Evolutionary conservation across 345 rosid genomes (phyloP).

Genomic region (Anacardium occidentale): DNA sequence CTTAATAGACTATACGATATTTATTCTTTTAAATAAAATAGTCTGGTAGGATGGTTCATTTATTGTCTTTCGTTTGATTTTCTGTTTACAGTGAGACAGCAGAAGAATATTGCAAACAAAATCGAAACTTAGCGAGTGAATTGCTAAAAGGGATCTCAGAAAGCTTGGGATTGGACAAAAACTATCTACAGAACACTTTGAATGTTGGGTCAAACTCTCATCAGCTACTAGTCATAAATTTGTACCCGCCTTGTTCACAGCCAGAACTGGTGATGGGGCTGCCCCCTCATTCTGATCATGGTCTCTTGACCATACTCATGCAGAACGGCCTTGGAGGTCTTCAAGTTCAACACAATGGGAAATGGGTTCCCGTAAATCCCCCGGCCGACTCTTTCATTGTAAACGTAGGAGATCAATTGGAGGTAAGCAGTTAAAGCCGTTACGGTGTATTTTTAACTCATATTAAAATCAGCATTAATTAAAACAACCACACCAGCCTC

Average conservation of each 20-base stretch:
- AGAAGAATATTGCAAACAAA: conserved; percentile 28
- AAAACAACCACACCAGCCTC: too few relatives aligned
- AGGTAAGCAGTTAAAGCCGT: conserved; percentile 20
- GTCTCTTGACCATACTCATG: conserved; percentile 35
- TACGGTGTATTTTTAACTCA: too few relatives aligned
- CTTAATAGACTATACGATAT: too few relatives aligned
- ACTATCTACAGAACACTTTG: conserved; percentile 24
- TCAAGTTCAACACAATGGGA: conserved; percentile 28
- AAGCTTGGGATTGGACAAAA: conserved; percentile 35
- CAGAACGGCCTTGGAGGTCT: conserved; percentile 28
- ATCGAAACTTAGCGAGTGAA: conserved; percentile 29
- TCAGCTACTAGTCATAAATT: conserved; percentile 31
- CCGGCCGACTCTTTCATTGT: conserved; percentile 29
- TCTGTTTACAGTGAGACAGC: conserved; percentile 18
- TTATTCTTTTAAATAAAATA: too few relatives aligned
- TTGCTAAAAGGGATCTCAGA: conserved; percentile 31
- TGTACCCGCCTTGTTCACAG: conserved; percentile 45
- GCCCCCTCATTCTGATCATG: conserved; percentile 42
- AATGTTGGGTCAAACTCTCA: conserved; percentile 20
- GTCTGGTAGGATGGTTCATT: neutral
- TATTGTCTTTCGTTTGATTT: neutral
- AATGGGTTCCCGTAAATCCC: conserved; percentile 34
- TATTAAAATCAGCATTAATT: too few relatives aligned
- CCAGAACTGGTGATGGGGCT: conserved; percentile 41
- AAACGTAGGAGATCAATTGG: conserved; percentile 41